phyloP scores from a whole-genome alignment of 805 yeast genomes.

The Spathaspora girioi region DNA sequence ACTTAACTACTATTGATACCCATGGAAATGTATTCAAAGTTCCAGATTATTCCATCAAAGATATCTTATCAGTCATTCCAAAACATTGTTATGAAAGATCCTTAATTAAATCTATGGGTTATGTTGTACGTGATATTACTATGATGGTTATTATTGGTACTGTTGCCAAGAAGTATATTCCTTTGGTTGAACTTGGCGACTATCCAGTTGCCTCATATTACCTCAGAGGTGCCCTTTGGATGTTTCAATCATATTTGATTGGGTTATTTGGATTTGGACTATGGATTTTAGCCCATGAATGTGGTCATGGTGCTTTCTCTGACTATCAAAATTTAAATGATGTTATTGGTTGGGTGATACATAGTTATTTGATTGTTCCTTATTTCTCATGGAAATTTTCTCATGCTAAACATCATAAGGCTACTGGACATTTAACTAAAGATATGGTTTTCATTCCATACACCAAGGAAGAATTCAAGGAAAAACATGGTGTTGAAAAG shows the following conservation, averaged over 20 bases:
- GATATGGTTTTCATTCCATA: constrained; percentile 61
- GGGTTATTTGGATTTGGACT: constrained; percentile 55
- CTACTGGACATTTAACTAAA: constrained; percentile 56
- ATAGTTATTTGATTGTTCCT: constrained; percentile 55
- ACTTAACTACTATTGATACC: constrained; percentile 44
- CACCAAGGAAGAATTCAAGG: constrained; percentile 44
- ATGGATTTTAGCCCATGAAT: constrained; percentile 63
- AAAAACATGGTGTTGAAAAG: constrained; percentile 25
- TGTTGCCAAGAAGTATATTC: constrained; percentile 45
- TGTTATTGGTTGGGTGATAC: constrained; percentile 57
- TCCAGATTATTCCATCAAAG: constrained; percentile 61
- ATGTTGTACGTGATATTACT: constrained; percentile 50
- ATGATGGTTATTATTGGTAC: constrained; percentile 42
- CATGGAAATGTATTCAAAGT: constrained; percentile 53
- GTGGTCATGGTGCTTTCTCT: constrained; percentile 62
- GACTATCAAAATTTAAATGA: constrained; percentile 53
- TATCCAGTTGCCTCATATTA: constrained; percentile 33
- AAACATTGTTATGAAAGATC: constrained; percentile 58
- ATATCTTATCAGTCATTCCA: constrained; percentile 55
- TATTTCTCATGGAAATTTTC: constrained; percentile 61
- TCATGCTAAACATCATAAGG: constrained; percentile 61
- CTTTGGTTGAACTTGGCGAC: constrained; percentile 25
- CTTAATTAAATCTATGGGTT: constrained; percentile 44
- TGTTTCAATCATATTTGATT: constrained; percentile 47
- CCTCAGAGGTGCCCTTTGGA: constrained; percentile 58